These are phyloP conservation scores for Thermothielavioides terrestris DNA, from an alignment of 495 filamentous ascomycete genomes.

Conservation along the genomic window DNA sequence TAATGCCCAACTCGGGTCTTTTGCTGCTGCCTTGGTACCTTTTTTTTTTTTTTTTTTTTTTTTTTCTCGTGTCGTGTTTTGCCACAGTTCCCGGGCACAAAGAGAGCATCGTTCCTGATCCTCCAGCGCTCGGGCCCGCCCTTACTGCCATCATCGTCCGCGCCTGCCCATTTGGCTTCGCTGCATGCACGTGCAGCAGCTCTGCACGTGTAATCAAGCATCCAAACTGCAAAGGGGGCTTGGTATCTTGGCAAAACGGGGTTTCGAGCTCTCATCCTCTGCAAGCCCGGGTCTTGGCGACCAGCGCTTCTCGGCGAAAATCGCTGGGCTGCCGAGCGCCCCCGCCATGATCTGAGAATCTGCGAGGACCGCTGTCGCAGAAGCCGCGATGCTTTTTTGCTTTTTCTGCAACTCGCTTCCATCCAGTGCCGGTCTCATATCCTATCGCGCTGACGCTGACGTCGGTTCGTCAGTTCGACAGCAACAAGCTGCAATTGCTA, in stretches of 20 bases:
- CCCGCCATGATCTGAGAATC: conserved; percentile 7
- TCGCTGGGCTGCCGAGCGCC: conserved; percentile 1
- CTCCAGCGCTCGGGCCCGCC: too few relatives aligned
- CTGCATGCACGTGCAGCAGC: too few relatives aligned
- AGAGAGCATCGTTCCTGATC: too few relatives aligned
- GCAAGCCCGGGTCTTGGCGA: conserved; percentile 3
- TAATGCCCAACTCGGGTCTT: too few relatives aligned
- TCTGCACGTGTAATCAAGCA: neutral
- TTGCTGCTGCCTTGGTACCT: too few relatives aligned
- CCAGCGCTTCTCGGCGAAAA: conserved; percentile 1
- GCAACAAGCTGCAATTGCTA: too few relatives aligned
- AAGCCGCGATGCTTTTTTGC: conserved; percentile 20
- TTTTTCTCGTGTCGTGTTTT: neutral
- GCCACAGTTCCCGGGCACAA: neutral
- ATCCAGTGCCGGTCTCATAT: conserved; percentile 12
- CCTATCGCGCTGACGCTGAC: conserved; percentile 13
- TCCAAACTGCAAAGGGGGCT: too few relatives aligned
- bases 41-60: too few relatives aligned
- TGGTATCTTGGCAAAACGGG: conserved; percentile 7
- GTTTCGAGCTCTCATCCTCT: neutral
- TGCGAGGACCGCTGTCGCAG: neutral
- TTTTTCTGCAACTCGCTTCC: conserved; percentile 13
- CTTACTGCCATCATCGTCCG: too few relatives aligned
- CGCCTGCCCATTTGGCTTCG: too few relatives aligned
- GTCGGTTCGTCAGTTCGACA: too few relatives aligned